These are phyloP conservation scores for Hypomyces rosellus DNA, from an alignment of 2,329 filamentous ascomycete genomes.

Conservation along the genomic window DNA sequence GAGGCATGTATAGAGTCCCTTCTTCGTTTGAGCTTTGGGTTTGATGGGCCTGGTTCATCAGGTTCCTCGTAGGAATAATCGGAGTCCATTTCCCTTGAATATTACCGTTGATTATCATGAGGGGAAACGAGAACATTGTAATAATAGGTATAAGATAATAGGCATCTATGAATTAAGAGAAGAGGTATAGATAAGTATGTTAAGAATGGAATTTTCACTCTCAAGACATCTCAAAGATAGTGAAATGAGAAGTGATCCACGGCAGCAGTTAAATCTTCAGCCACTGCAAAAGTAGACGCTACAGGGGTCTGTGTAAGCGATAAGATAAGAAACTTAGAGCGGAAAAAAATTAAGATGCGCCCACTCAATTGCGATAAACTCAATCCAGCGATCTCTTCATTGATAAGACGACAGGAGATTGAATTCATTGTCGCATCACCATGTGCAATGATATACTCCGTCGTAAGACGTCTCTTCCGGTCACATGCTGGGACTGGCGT, in stretches of 20 bases:
- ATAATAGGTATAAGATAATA: slow-evolving; percentile 4
- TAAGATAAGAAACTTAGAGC: no score
- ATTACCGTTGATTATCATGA: slow-evolving; percentile 14
- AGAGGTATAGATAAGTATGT: neutral
- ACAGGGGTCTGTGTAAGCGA: no score
- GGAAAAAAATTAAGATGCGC: no score
- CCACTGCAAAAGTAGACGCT: no score
- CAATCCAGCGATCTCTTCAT: no score
- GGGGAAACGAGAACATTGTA: slow-evolving; percentile 24
- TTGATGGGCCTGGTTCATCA: slow-evolving; percentile 3
- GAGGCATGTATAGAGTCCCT: neutral
- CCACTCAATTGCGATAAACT: no score
- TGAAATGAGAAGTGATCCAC: neutral
- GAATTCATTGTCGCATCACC: slow-evolving; percentile 14
- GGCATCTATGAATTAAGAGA: neutral
- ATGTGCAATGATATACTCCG: slow-evolving; percentile 33
- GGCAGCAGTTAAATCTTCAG: no score
- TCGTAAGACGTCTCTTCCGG: slow-evolving; percentile 23
- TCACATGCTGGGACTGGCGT: slow-evolving; percentile 11
- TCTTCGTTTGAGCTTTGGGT: slow-evolving; percentile 11
- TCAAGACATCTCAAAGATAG: neutral
- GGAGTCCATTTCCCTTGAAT: slow-evolving; percentile 24
- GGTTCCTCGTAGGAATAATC: slow-evolving; percentile 15
- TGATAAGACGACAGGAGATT: no score
- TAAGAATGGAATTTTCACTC: no score